Percentiles rank a stretch among this genome's conserved stretches.
Conservation (phyloP, 2,329 filamentous ascomycete species). For the Cladophialophora yegresii region DNA sequence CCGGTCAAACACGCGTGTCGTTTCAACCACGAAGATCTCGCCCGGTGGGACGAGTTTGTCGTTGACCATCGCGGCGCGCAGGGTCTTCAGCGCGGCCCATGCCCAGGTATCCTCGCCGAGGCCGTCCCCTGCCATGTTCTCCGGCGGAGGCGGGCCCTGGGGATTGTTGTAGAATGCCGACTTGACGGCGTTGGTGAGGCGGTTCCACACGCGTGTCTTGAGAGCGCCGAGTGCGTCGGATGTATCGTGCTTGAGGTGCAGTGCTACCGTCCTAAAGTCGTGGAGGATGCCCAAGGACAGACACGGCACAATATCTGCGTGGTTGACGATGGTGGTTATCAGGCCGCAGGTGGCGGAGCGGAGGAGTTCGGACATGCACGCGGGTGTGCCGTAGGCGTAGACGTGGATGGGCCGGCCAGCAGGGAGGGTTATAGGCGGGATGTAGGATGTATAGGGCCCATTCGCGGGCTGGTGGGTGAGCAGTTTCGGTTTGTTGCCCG, state of each 20-base stretch:
- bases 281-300: slow-evolving; percentile 73
- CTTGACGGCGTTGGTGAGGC: slow-evolving; percentile 57
- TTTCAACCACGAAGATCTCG: slow-evolving; percentile 73
- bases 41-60: slow-evolving; percentile 73
- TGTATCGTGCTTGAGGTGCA: slow-evolving; percentile 73
- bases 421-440: slow-evolving; percentile 57
- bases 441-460: slow-evolving; percentile 38
- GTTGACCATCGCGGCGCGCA: slow-evolving; percentile 68
- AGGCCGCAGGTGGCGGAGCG: slow-evolving; percentile 70
- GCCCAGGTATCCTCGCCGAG: slow-evolving; percentile 69
- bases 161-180: slow-evolving; percentile 34
- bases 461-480: slow-evolving; percentile 34
- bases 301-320: slow-evolving; percentile 71
- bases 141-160: slow-evolving; percentile 45
- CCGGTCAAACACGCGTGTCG: slow-evolving; percentile 65
- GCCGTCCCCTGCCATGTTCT: slow-evolving; percentile 50
- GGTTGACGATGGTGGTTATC: slow-evolving; percentile 73
- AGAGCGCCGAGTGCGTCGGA: slow-evolving; percentile 68
- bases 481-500: slow-evolving; percentile 54
- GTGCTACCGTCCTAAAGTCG: slow-evolving; percentile 70
- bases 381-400: slow-evolving; percentile 74
- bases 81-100: slow-evolving; percentile 64
- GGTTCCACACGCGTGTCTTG: slow-evolving; percentile 65
- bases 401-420: slow-evolving; percentile 72
- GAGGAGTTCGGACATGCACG: slow-evolving; percentile 70